Base-by-base conservation (phyloP, 352 stramenopile species). In the Globisporangium viniferum region DNA sequence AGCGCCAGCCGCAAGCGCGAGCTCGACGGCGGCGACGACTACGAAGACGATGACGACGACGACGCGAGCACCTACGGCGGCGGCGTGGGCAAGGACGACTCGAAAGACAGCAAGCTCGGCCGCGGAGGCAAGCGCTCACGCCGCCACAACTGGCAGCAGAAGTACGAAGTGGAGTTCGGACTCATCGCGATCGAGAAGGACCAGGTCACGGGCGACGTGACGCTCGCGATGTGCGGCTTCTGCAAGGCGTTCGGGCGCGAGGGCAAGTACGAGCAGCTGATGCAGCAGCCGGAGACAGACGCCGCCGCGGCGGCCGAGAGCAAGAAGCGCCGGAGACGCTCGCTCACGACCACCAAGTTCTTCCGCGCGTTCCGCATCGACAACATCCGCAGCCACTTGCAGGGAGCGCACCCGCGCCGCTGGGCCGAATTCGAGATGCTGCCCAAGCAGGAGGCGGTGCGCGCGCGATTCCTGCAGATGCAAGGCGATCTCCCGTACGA, bases 331-430 rank as follows among this genome's bases (percentile, higher is more conserved):
- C 80, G 87, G 36, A 78, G 85, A 36, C 85, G 85, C 44, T 93
- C 85, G 59, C 72, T 93, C 36, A 95, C 87, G 53, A 95, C 87
- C 49, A 93, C 82, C 67, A 95, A 95, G 78, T 95, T 93, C 70
- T 95, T 95, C 70, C 85, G 87, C 33, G 78, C 87, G 5, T 95
- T 93, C 68, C 84, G 87, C 14, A 81, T 95, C 14, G 87, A 95
- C 75, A 95, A 95, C 65, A 93, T 95, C 70, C 87, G 87, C 54
- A 95, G 85, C 73, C 87, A 95, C 59, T 58, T 95, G 69, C 82
- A 88, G n/a, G 81, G 82, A 24, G 84, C 87, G 18, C 85, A 93
- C 58, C 87, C 85, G 31, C 77, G 82, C 2, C 85, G 85, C 15
- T 95, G 87, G 87, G 73, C 78, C 9, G 85, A 93, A 63, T 95